These are phyloP conservation scores for Ustilago cynodontis DNA, from an alignment of 1,284 basidiomycete species.

Conservation along the genomic window DNA sequence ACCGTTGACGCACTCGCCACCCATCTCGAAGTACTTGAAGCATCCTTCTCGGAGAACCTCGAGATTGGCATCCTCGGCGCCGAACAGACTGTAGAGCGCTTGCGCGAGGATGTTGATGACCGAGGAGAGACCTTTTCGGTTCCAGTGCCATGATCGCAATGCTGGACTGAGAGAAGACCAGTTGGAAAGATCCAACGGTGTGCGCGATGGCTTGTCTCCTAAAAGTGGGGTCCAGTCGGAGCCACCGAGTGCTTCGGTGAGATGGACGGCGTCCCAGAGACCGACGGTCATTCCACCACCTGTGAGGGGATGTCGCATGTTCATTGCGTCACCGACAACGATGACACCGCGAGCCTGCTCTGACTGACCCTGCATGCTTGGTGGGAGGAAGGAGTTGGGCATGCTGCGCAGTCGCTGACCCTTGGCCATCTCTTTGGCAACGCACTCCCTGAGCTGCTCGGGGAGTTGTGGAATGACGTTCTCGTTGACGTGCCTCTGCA, in stretches of 20 bases:
- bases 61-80: slow-evolving; percentile 76
- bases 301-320: slow-evolving; percentile 98
- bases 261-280: slow-evolving; percentile 67
- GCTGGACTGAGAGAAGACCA: slow-evolving; percentile 57
- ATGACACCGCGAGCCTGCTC: slow-evolving; percentile 78
- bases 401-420: slow-evolving; percentile 76
- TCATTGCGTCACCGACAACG: slow-evolving; percentile 95
- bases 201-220: slow-evolving; percentile 12
- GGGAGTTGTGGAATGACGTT: slow-evolving; percentile 65
- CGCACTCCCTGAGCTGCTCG: slow-evolving; percentile 57
- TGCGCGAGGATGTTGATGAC: slow-evolving; percentile 69
- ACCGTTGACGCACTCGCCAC: slow-evolving; percentile 87
- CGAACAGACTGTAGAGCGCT: slow-evolving; percentile 68
- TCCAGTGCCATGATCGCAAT: slow-evolving; percentile 67
- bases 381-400: slow-evolving; percentile 95
- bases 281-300: slow-evolving; percentile 75
- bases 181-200: slow-evolving; percentile 47
- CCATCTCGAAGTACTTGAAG: slow-evolving; percentile 96
- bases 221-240: slow-evolving; percentile 55
- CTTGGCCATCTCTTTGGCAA: slow-evolving; percentile 55
- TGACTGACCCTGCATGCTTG: slow-evolving; percentile 81
- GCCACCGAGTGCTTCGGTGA: slow-evolving; percentile 63
- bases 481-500: slow-evolving; percentile 56
- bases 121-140: slow-evolving; percentile 61
- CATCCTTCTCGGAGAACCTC: slow-evolving; percentile 90